Base-by-base conservation (phyloP, 768 basidiomycete genomes). In the Calocybe cyanea region DNA sequence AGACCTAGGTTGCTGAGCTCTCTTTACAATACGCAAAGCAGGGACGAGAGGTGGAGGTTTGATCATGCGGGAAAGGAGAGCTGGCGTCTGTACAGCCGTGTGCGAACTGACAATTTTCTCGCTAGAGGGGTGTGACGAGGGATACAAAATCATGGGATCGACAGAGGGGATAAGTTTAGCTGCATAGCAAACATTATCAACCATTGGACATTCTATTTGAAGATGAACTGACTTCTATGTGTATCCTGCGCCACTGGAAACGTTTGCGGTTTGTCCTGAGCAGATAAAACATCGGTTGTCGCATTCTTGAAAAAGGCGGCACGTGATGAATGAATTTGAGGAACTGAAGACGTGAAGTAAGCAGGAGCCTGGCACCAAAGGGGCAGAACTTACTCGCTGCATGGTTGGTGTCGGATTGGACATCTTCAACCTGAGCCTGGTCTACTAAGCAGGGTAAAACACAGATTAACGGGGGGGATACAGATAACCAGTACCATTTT, bases 21-120 rank as follows among this genome's bases (percentile, higher is more conserved):
- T 64, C 51, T 78, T 79, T 20, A 78, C 67, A n/a, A 78, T 75
- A 24, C 66, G 70, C 31, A 77, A 57, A 35, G 70, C 77, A 38
- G 70, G 69, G 18, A 76, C 61, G 1, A 68, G 64, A 32, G 62
- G 63, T 4, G 70, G 71, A 33, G 63, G 68, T 31, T 52, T 49
- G 24, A 54, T 42, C 20, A 45, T 48, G 37, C 53, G 34, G 43
- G 54, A 33, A 37, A 35, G 38, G 36, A 53, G 37, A 41, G 41
- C 41, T 35, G 48, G 48, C 21, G 48, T 48, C 13, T 48, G 44
- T 15, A 49, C 19, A 11, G 14, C 33, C 38, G 25, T n/a, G 7
- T 30, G 19, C 34, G 23, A n/a, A 18, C 35, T 17, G 32, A 20
- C 19, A 21, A 37, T 33, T 45, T 52, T 25, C 28, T 48, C 30